phyloP scores from a whole-genome alignment of 1,284 basidiomycete genomes.

The Vanrija pseudolonga region DNA sequence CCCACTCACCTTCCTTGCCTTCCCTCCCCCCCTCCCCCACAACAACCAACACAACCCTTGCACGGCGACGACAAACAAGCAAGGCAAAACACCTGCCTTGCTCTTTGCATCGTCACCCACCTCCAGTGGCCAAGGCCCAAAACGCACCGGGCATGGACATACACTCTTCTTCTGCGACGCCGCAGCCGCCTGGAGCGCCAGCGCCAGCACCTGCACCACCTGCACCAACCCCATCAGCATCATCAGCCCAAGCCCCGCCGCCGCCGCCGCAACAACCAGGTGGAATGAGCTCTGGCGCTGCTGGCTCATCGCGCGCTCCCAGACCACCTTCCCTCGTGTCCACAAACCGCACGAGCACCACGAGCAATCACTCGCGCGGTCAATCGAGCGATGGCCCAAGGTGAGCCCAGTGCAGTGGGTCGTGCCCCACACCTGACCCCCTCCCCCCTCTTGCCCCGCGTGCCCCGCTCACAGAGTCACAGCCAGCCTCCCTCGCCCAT shows the following conservation, averaged over 20 bases:
- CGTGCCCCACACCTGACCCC: background rate
- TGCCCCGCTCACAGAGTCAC: background rate
- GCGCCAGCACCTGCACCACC: no score
- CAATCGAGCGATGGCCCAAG: conserved; percentile 9
- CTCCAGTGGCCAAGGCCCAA: background rate
- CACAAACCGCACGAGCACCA: background rate
- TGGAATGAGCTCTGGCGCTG: background rate
- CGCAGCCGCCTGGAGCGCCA: no score
- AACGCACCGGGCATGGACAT: background rate
- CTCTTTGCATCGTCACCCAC: background rate
- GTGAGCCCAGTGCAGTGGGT: no score
- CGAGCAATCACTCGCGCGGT: conserved; percentile 5
- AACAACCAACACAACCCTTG: no score
- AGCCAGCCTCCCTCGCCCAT: conserved; percentile 36
- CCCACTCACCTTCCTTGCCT: no score
- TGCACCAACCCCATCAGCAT: no score
- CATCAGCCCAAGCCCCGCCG: no score
- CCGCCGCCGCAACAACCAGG: no score
- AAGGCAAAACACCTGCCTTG: background rate
- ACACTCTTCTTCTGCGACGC: no score
- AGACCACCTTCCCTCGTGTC: conserved; percentile 7
- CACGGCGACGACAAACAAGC: no score
- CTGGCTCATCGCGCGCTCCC: background rate
- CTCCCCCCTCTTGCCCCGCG: background rate
- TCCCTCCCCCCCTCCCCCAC: no score